A percentile compares a stretch with the other conserved stretches of the same genome.
Conservation (phyloP, 306 rosid species). For the Medicago arabica region DNA sequence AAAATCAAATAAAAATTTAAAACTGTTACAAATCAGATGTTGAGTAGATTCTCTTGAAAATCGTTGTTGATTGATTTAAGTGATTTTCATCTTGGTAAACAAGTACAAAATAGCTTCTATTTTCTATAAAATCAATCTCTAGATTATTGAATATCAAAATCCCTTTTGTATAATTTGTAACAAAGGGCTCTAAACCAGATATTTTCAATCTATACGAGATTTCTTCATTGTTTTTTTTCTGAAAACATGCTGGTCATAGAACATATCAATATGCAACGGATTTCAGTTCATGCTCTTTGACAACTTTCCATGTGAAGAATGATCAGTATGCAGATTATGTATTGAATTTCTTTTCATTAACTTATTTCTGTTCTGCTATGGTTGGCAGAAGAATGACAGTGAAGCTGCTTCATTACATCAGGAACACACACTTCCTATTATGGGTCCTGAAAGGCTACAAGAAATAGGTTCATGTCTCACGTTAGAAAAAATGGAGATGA, state of each 20-base stretch:
- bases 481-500: conserved; percentile 80
- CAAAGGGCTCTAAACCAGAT: neutral
- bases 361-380: conserved; percentile 38
- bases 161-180: too few relatives aligned
- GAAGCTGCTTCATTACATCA: conserved; percentile 85
- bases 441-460: conserved; percentile 99
- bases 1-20: too few relatives aligned
- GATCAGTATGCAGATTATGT: neutral
- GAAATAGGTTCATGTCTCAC: conserved; percentile 89
- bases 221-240: neutral
- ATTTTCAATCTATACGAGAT: neutral
- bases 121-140: too few relatives aligned
- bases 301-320: conserved; percentile 17
- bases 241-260: neutral
- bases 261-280: neutral
- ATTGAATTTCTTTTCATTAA: conserved; percentile 21
- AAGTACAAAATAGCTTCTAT: too few relatives aligned
- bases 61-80: too few relatives aligned
- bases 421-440: conserved; percentile 92
- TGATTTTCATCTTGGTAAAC: too few relatives aligned
- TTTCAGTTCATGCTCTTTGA: neutral
- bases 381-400: conserved; percentile 70
- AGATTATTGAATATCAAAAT: too few relatives aligned
- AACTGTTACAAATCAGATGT: too few relatives aligned
- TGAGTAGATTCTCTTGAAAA: too few relatives aligned